Conservation (phyloP, 495 filamentous ascomycete species). For the Penicillium pancosmium region DNA sequence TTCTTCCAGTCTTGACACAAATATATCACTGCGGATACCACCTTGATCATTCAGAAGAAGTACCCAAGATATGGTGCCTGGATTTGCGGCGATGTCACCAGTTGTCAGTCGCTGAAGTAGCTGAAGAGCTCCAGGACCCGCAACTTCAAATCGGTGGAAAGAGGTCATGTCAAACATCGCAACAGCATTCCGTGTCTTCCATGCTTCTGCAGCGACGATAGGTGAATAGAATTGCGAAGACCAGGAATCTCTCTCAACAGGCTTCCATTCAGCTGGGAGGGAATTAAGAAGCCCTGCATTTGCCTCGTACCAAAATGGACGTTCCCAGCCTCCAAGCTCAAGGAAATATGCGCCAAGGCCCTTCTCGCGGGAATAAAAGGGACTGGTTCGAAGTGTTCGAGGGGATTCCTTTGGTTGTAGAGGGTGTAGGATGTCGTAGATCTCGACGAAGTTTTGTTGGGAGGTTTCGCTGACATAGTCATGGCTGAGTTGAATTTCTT, state of each 20-base stretch:
- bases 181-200: constrained; percentile 54
- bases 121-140: constrained; percentile 45
- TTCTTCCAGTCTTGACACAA: constrained; percentile 39
- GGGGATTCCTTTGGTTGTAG: constrained; percentile 50
- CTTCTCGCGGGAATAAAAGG: constrained; percentile 47
- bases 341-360: constrained; percentile 53
- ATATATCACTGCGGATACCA: constrained; percentile 45
- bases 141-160: constrained; percentile 51
- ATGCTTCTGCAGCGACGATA: constrained; percentile 52
- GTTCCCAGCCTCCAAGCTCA: constrained; percentile 53
- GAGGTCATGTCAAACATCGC: constrained; percentile 59
- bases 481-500: constrained; percentile 47
- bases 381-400: constrained; percentile 47
- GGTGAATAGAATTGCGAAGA: constrained; percentile 48
- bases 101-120: constrained; percentile 52
- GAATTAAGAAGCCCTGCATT: constrained; percentile 44
- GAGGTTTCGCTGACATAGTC: constrained; percentile 50
- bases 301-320: constrained; percentile 54
- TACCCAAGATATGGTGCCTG: constrained; percentile 45
- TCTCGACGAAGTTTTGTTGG: constrained; percentile 53
- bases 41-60: constrained; percentile 47
- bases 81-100: constrained; percentile 36
- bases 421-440: constrained; percentile 57
- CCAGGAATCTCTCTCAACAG: constrained; percentile 50
- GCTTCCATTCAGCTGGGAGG: constrained; percentile 47